Base-by-base conservation (phyloP, 225 moss, liverwort and hornwort species). In the Pseudisothecium myosuroides region DNA sequence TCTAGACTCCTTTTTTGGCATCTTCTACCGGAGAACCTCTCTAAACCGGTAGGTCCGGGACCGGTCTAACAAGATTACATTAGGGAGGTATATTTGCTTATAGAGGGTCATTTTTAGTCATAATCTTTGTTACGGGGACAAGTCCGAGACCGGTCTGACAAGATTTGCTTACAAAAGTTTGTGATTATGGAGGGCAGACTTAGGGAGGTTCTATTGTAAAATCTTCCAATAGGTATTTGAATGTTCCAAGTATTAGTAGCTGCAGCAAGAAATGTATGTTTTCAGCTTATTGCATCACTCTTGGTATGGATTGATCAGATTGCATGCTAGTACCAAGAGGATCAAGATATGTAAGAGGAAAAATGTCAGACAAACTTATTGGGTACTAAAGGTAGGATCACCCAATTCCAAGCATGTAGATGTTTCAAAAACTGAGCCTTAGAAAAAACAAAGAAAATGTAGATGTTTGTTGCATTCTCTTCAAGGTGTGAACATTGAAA, bases 341-440 rank as follows among this genome's bases (percentile, higher is more conserved):
- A 26, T 41, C 13, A 9, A 50, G 50, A 76, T 32, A 50, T 20
- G 7, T 20, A 7, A 32, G 32, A 32, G 8, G 16, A 28, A 72
- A 41, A 43, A 43, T 29, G 29, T 28, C 45, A 45, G 16, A 18
- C 0, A 2, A 5, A 45, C 29, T 73, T 73, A 24, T 0, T 45
- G 3, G 3, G 3, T 45, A 16, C 3, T 19, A 6, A 54, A 11
- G 10, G 9, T 45, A 45, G 17, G 45, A 47, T 74, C 18, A 7
- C 12, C 12, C 5, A 75, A 75, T 75, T 32, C 19, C 12, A 49
- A 74, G 11, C 19, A 47, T 47, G n/a, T n/a, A n/a, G n/a, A n/a
- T n/a, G 31, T 74, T 73, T 45, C 0, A 0, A 10, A 17, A 47
- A 29, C 0, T 0, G 6, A 17, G 27, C 6, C 17, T 1, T 29